Evolutionary conservation across 1,284 basidiomycete species (phyloP).

Genomic region (Ganoderma meredithae): DNA sequence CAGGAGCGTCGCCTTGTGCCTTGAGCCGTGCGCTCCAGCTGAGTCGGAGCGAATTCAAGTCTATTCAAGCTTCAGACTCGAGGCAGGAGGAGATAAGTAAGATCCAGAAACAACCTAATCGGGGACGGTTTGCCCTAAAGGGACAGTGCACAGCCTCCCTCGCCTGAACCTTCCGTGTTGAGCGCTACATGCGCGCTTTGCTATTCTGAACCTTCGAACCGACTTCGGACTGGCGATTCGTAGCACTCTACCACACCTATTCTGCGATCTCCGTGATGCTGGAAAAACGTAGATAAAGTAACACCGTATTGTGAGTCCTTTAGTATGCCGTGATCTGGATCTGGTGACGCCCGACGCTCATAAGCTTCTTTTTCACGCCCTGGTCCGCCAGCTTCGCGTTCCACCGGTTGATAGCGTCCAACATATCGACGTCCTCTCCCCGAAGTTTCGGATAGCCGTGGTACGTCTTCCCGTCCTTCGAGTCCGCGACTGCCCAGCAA

Average conservation of each 20-base stretch:
- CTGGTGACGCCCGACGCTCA: conserved; percentile 26
- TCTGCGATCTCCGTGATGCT: not conserved
- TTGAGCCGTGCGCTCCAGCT: not conserved
- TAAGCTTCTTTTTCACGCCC: conserved; percentile 26
- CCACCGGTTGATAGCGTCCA: conserved; percentile 36
- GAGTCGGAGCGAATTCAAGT: not conserved
- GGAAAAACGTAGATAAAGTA: not conserved
- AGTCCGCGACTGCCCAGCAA: conserved; percentile 32
- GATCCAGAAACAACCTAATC: not conserved
- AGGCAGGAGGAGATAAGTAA: not conserved
- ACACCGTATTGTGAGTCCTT: not conserved
- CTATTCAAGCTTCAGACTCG: not conserved
- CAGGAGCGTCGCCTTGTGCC: not conserved
- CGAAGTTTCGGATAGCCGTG: conserved; percentile 34
- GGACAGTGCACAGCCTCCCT: not conserved
- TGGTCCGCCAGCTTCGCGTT: conserved; percentile 34
- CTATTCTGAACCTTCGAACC: not conserved
- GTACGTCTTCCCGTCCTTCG: conserved; percentile 24
- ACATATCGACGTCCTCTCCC: conserved; percentile 23
- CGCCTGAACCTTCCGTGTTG: not conserved
- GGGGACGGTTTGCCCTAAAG: not conserved
- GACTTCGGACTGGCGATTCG: not conserved
- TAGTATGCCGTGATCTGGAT: conserved; percentile 22
- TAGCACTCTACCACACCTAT: not conserved
- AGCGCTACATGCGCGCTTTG: not conserved